Evolutionary conservation across 208 protist species (phyloP), one percentile per base, ranked within the genome.

Genomic region (Tritrichomonas musculus): DNA sequence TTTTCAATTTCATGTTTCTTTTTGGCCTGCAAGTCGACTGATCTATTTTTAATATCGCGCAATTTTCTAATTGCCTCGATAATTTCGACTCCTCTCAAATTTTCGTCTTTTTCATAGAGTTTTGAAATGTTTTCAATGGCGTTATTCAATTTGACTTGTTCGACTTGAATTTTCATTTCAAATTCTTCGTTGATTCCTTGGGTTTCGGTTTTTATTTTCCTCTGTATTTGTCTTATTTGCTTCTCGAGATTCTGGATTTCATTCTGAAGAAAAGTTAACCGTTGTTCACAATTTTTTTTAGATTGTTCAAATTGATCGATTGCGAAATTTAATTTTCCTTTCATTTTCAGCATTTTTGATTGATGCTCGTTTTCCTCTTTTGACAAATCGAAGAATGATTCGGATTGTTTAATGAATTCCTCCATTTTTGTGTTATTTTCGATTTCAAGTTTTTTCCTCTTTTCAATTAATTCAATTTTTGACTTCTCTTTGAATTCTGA

Each of bases 71-170:
- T 88, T 57, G 47, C 41, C 57, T 88, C 77, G 39, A 88, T 57
- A 30, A 88, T 53, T 13, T 88, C 77, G 9, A 25, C 25, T 27
- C 77, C 77, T 33, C 47, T 41, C 39, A 44, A 47, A 60, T 88
- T 88, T 88, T 88, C 77, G 33, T 88, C 77, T 57, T 53, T 60
- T 41, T 44, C 30, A 57, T 88, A 88, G n/a, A 88, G 27, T 57
- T 88, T 88, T 20, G 41, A n/a, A 50, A 88, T 88, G 27, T 88
- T 88, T 88, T 88, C 77, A 30, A 88, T 88, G 33, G 77, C 9
- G 57, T 88, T 47, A 44, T 88, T 88, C 5, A 57, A 9, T 53
- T 88, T 88, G 8, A 88, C 47, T 57, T 88, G 77, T n/a, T 88
- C 47, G 57, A 88, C 77, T 39, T 44, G 44, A 25, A 88, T 88